These are phyloP conservation scores for Tillandsia fasciculata DNA, from an alignment of 176 grass and related monocot genomes.

Conservation along the genomic window DNA sequence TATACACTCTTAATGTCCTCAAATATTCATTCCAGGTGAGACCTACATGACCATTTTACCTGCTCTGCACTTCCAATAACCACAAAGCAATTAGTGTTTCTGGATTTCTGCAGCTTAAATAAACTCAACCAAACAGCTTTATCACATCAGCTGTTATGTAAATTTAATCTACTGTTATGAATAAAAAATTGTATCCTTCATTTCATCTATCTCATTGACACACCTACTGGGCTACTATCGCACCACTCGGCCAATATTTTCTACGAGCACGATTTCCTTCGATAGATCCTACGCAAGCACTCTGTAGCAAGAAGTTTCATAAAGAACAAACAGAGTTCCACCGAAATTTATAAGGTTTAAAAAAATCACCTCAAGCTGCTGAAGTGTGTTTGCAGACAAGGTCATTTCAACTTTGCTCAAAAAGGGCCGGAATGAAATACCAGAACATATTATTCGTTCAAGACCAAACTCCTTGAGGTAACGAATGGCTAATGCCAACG, in stretches of 20 bases:
- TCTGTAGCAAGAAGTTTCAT: neutral
- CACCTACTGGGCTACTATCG: too few species aligned
- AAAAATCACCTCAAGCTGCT: constrained; percentile 80
- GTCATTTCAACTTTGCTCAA: constrained; percentile 58
- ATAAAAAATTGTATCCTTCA: too few species aligned
- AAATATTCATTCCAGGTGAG: too few species aligned
- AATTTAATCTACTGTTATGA: too few species aligned
- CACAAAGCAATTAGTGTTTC: too few species aligned
- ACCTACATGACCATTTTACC: too few species aligned
- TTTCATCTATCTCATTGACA: too few species aligned
- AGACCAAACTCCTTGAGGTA: constrained; percentile 76
- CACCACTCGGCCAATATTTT: neutral
- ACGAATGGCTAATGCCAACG: constrained; percentile 53
- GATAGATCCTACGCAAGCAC: neutral
- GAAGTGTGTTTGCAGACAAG: constrained; percentile 84
- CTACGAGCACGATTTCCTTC: neutral
- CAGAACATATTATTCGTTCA: constrained; percentile 71
- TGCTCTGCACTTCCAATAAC: too few species aligned
- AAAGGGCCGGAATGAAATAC: constrained; percentile 69
- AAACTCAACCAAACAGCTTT: too few species aligned
- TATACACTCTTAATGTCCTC: too few species aligned
- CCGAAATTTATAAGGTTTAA: neutral
- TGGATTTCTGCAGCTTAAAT: too few species aligned
- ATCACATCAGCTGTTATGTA: too few species aligned
- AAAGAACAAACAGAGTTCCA: neutral